These are phyloP conservation scores for Boechera retrofracta DNA, from an alignment of 345 rosid species.

Conservation along the genomic window DNA sequence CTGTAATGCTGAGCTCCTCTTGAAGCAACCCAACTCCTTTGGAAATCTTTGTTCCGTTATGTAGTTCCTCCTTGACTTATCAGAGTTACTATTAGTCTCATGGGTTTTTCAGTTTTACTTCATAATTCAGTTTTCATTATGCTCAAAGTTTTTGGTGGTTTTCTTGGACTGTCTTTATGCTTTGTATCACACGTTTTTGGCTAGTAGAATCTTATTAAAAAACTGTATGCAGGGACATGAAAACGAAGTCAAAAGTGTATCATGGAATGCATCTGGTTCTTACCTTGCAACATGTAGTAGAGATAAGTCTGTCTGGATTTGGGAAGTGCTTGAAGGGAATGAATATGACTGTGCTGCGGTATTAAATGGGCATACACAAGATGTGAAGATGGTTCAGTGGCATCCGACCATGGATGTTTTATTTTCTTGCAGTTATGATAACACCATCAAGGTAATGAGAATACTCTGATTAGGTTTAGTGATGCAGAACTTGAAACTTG, in stretches of 20 bases:
- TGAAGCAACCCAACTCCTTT: background rate
- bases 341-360: slow-evolving; percentile 87
- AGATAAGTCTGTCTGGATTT: slow-evolving; percentile 94
- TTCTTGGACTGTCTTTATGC: slow-evolving; percentile 14
- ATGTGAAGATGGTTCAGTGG: slow-evolving; percentile 97
- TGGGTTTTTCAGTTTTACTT: background rate
- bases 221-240: slow-evolving; percentile 74
- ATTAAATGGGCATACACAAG: slow-evolving; percentile 91
- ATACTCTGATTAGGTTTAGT: background rate
- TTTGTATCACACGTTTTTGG: background rate
- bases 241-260: slow-evolving; percentile 89
- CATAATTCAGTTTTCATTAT: background rate
- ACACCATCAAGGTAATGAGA: slow-evolving; percentile 75
- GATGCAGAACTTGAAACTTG: background rate
- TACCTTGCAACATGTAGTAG: slow-evolving; percentile 86
- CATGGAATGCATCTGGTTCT: slow-evolving; percentile 87
- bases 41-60: background rate
- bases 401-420: slow-evolving; percentile 88
- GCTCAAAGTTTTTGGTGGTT: slow-evolving; percentile 2
- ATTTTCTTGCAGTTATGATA: slow-evolving; percentile 94
- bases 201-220: background rate
- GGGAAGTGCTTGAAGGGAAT: slow-evolving; percentile 87
- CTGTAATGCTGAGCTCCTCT: background rate
- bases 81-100: background rate
- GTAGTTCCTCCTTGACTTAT: background rate